Evolutionary conservation across 2,329 filamentous ascomycete genomes (phyloP).

Genomic region (Fusarium nodosum): DNA sequence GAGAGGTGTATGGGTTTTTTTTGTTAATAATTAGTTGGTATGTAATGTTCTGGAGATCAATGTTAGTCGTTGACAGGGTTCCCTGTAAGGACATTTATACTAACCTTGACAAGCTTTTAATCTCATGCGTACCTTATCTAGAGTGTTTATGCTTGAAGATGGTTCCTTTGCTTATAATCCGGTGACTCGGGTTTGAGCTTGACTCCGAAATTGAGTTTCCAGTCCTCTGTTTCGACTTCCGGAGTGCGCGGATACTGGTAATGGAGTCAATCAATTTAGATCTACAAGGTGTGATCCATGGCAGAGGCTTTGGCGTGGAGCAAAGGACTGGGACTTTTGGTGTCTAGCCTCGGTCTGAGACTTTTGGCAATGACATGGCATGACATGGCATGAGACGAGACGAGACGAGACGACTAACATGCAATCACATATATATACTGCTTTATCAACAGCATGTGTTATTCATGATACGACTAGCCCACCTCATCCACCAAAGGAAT

Average conservation of each 20-base stretch:
- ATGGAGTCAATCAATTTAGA: background rate
- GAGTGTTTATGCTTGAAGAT: background rate
- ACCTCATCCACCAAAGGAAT: background rate
- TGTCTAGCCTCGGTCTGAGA: background rate
- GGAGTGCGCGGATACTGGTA: background rate
- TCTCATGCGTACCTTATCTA: too few relatives aligned
- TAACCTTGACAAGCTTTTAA: too few relatives aligned
- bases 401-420: conserved; percentile 5
- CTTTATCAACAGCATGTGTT: background rate
- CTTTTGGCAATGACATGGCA: conserved; percentile 1
- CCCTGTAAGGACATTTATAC: too few relatives aligned
- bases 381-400: conserved; percentile 21
- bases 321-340: background rate
- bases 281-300: background rate
- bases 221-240: conserved; percentile 4
- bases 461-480: background rate
- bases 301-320: conserved; percentile 1
- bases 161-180: background rate
- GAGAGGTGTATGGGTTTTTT: too few relatives aligned
- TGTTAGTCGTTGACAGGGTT: too few relatives aligned
- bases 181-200: conserved; percentile 21
- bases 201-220: conserved; percentile 12
- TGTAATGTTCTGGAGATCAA: too few relatives aligned
- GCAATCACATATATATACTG: background rate
- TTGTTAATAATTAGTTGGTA: too few relatives aligned